Conservation (phyloP, 2,329 filamentous ascomycete species). For the Diplodia seriata region DNA sequence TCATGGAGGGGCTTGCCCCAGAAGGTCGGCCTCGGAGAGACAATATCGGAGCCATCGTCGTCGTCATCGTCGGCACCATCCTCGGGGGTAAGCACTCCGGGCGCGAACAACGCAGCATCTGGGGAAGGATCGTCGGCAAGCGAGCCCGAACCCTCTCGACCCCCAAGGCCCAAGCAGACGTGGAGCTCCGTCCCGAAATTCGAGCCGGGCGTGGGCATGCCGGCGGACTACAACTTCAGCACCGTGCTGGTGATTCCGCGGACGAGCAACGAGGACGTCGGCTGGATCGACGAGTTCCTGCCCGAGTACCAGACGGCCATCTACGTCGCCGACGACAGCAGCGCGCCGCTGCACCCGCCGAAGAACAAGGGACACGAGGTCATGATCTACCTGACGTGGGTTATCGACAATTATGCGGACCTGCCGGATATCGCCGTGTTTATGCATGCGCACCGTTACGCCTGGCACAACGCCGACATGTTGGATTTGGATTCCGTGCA, state of each 20-base stretch:
- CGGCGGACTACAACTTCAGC: slow-evolving; percentile 59
- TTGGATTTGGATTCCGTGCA: slow-evolving; percentile 52
- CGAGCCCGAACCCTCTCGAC: slow-evolving; percentile 33
- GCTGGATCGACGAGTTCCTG: slow-evolving; percentile 62
- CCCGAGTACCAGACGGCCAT: slow-evolving; percentile 55
- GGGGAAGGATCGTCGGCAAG: slow-evolving; percentile 35
- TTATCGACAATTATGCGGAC: slow-evolving; percentile 67
- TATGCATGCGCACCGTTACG: slow-evolving; percentile 65
- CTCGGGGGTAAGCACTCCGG: not conserved
- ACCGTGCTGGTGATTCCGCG: slow-evolving; percentile 62
- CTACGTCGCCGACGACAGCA: slow-evolving; percentile 62
- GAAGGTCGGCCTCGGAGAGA: slow-evolving; percentile 50
- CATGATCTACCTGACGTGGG: slow-evolving; percentile 67
- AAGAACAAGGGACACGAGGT: slow-evolving; percentile 69
- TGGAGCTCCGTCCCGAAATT: slow-evolving; percentile 49
- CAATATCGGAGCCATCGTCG: slow-evolving; percentile 37
- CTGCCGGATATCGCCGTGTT: slow-evolving; percentile 67
- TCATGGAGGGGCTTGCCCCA: slow-evolving; percentile 51
- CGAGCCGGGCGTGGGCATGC: slow-evolving; percentile 44
- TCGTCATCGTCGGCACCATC: not conserved
- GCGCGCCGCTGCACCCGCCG: slow-evolving; percentile 57
- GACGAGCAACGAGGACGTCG: slow-evolving; percentile 58
- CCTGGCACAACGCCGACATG: slow-evolving; percentile 66
- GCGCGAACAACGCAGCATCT: slow-evolving; percentile 14
- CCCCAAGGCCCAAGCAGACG: slow-evolving; percentile 31